Evolutionary conservation across 345 rosid species (phyloP).

Genomic region (Salix arbutifolia): DNA sequence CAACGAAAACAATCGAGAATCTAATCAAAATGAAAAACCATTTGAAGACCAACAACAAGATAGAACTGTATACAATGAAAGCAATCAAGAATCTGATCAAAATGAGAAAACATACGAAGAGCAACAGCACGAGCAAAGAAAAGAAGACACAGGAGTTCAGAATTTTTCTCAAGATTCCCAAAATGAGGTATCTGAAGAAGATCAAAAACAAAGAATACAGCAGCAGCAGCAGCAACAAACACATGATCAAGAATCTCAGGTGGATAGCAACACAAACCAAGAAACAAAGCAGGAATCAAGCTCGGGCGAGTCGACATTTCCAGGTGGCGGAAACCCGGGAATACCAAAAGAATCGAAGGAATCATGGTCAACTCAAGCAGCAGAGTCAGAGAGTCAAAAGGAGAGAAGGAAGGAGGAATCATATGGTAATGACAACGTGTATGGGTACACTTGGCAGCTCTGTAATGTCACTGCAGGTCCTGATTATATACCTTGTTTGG

Average conservation of each 20-base stretch:
- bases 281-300: conserved; percentile 8
- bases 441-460: conserved; percentile 48
- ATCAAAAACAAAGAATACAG: conserved; percentile 21
- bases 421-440: conserved; percentile 4
- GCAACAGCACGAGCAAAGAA: conserved; percentile 38
- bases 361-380: conserved; percentile 26
- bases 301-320: conserved; percentile 24
- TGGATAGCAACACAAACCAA: conserved; percentile 10
- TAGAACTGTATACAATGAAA: background rate
- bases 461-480: conserved; percentile 73
- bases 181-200: conserved; percentile 21
- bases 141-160: conserved; percentile 47
- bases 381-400: conserved; percentile 25
- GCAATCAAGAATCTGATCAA: conserved; percentile 18
- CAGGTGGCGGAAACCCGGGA: conserved; percentile 33
- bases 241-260: background rate
- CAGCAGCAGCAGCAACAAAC: conserved; percentile 28
- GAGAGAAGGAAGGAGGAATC: conserved; percentile 24
- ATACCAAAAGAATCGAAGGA: conserved; percentile 55
- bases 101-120: conserved; percentile 29
- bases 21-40: background rate
- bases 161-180: conserved; percentile 26
- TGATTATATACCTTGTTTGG: conserved; percentile 94
- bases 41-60: background rate
- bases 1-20: background rate